Base-by-base conservation (phyloP, 495 filamentous ascomycete species). In the Aspergillus cavernicola region DNA sequence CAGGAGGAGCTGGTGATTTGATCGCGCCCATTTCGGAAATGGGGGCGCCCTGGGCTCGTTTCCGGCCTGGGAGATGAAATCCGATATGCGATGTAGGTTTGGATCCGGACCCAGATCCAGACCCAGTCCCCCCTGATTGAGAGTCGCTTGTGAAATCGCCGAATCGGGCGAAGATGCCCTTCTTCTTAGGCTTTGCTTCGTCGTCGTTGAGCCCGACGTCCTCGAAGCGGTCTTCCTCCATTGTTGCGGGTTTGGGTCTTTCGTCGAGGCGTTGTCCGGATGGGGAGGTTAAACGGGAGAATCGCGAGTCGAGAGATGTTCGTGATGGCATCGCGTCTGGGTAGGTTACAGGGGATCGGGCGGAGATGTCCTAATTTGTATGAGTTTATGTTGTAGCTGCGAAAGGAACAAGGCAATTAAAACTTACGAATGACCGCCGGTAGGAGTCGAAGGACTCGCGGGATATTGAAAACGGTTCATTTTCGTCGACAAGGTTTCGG, bases 391-490 rank as follows among this genome's bases (percentile, higher is more conserved):
- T 26, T n/a, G n/a, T n/a, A n/a, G n/a, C n/a, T n/a, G n/a, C n/a
- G n/a, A n/a, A 19, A 8, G 12, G 8, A 26, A 20, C 10, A 28
- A 51, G 32, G 18, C 0, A 16, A 6, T 20, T 31, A 52, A 19
- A 26, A 76, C 87, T 50, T 80, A 95, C 92, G 74, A 98, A 98
- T 52, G 93, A 97, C 55, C 93, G 85, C 45, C 93, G 82, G 67
- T 98, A 98, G 23, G 92, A 96, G 66, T 98, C 93, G 68, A 97
- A 98, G 8, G 91, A 96, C 71, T 98, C 93, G 59, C 93, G 85
- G 26, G 93, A 96, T 70, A 98, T 98, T 46, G 87, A 89, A 70
- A 98, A 98, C 19, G 89, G 92, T 62, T 97, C 93, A 63, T 90
- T 89, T 52, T 92, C 87, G 61, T 85, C 78, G 50, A 90, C 73